phyloP scores from a whole-genome alignment of 2,329 filamentous ascomycete species.

The Claviceps lovelessii region DNA sequence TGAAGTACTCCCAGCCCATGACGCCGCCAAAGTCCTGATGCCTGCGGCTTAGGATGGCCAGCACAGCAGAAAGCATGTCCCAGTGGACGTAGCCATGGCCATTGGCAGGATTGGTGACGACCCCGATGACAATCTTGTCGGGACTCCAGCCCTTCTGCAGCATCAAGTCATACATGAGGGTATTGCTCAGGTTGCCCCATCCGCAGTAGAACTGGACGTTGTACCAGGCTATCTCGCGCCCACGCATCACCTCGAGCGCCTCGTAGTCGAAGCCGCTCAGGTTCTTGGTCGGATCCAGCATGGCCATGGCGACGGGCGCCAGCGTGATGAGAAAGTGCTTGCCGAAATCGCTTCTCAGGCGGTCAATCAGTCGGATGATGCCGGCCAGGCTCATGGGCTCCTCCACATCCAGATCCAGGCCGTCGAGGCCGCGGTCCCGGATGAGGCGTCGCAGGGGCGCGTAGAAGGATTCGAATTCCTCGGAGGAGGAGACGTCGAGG shows the following conservation, averaged over 20 bases:
- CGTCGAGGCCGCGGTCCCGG: constrained; percentile 45
- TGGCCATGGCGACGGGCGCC: constrained; percentile 65
- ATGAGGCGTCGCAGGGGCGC: constrained; percentile 52
- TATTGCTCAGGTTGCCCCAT: constrained; percentile 48
- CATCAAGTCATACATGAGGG: constrained; percentile 35
- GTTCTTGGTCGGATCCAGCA: constrained; percentile 40
- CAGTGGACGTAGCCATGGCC: constrained; percentile 41
- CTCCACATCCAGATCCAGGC: constrained; percentile 68
- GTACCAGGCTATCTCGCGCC: constrained; percentile 63
- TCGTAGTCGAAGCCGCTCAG: constrained; percentile 74
- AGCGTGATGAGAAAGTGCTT: constrained; percentile 60
- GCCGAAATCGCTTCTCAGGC: constrained; percentile 56
- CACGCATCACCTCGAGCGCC: constrained; percentile 53
- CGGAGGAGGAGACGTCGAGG: constrained; percentile 39
- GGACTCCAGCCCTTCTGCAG: constrained; percentile 54
- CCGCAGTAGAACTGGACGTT: constrained; percentile 90
- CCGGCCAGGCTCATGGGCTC: constrained; percentile 56
- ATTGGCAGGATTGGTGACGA: constrained; percentile 66
- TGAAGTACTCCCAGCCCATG: constrained; percentile 95
- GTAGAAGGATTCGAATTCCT: constrained; percentile 62
- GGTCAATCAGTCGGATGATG: constrained; percentile 51
- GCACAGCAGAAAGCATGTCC: constrained; percentile 30
- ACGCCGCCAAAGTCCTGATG: constrained; percentile 69
- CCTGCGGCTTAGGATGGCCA: constrained; percentile 26
- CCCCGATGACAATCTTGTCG: constrained; percentile 60